phyloP scores from a whole-genome alignment of 768 basidiomycete species.

The Cystobasidium tubakii region DNA sequence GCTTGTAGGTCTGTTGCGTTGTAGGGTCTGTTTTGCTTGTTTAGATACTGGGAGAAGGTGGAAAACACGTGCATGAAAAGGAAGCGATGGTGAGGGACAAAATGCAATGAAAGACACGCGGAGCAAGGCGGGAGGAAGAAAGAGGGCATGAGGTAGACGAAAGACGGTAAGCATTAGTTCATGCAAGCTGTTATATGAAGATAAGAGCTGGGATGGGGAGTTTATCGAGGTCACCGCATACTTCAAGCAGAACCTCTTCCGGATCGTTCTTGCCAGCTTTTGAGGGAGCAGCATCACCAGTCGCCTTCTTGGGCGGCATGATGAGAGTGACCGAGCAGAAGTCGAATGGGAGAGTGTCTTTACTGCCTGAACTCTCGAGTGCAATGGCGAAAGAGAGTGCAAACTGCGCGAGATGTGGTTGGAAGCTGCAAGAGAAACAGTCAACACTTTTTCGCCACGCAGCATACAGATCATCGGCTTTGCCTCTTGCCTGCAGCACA shows the following conservation, averaged over 20 bases:
- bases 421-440: background rate
- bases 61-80: background rate
- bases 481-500: background rate
- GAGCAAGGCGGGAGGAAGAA: no score
- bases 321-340: background rate
- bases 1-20: slow-evolving; percentile 36
- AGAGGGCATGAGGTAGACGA: no score
- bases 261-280: slow-evolving; percentile 22
- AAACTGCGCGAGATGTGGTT: background rate
- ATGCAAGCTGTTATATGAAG: background rate
- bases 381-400: background rate
- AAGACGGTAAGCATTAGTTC: background rate
- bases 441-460: slow-evolving; percentile 2
- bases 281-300: background rate
- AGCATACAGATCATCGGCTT: no score
- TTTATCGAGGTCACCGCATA: background rate
- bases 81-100: background rate
- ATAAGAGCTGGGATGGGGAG: background rate
- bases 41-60: slow-evolving; percentile 21
- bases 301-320: slow-evolving; percentile 30
- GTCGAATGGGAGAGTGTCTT: background rate
- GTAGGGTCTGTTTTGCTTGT: slow-evolving; percentile 34
- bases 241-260: slow-evolving; percentile 21
- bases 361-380: slow-evolving; percentile 1
- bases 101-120: background rate